These are phyloP conservation scores for Talaromyces sp. DNA, from an alignment of 2,329 filamentous ascomycete genomes.

Conservation along the genomic window DNA sequence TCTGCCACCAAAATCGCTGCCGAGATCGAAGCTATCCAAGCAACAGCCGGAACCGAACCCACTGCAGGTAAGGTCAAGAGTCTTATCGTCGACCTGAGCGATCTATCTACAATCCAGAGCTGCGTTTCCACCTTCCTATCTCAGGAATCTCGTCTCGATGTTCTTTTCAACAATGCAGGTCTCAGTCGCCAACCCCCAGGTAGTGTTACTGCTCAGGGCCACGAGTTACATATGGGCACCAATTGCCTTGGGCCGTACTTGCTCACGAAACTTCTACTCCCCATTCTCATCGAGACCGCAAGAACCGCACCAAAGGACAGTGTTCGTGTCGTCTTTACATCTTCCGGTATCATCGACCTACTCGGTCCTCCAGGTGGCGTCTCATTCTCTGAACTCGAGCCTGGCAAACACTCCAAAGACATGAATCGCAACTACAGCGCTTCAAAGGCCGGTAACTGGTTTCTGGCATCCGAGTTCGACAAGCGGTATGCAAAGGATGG, in stretches of 20 bases:
- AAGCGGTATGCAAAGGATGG: constrained; percentile 6
- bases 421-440: constrained; percentile 17
- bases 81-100: background rate
- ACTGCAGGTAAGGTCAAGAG: background rate
- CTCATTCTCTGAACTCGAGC: constrained; percentile 20
- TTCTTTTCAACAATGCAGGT: constrained; percentile 44
- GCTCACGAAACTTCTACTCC: constrained; percentile 34
- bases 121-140: constrained; percentile 7
- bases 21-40: constrained; percentile 45
- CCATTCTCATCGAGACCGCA: constrained; percentile 31
- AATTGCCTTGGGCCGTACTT: constrained; percentile 39
- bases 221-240: constrained; percentile 37
- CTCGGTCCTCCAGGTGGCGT: constrained; percentile 19
- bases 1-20: constrained; percentile 42
- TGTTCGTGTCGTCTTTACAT: constrained; percentile 36
- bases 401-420: constrained; percentile 24
- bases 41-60: background rate
- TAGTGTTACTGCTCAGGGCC: constrained; percentile 28
- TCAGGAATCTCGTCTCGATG: constrained; percentile 37
- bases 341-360: constrained; percentile 28
- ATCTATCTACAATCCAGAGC: background rate
- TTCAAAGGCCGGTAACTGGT: constrained; percentile 38
- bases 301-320: constrained; percentile 20
- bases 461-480: constrained; percentile 32
- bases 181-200: constrained; percentile 29